phyloP scores from a whole-genome alignment of 2,329 filamentous ascomycete species.

The Nigrospora oryzae region DNA sequence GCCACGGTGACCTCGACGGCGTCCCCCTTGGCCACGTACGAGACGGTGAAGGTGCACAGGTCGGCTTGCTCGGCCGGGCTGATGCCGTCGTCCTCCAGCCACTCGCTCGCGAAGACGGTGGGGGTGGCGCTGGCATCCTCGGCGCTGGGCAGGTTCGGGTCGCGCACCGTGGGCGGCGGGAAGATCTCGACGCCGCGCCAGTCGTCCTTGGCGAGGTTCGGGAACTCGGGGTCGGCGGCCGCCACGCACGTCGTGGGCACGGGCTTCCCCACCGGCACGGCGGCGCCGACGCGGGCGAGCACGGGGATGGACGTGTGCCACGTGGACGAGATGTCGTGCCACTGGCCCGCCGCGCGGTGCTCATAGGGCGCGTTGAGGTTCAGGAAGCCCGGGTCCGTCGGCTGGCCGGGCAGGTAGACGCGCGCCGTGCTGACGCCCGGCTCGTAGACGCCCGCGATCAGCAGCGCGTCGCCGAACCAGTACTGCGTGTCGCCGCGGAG shows the following conservation, averaged over 20 bases:
- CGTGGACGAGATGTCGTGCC: conserved; percentile 29
- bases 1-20: conserved; percentile 11
- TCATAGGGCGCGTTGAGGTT: conserved; percentile 56
- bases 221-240: conserved; percentile 26
- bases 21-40: conserved; percentile 10
- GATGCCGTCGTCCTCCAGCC: conserved; percentile 23
- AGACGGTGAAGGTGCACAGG: conserved; percentile 10
- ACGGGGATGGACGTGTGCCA: conserved; percentile 33
- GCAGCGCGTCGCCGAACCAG: conserved; percentile 60
- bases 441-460: conserved; percentile 61
- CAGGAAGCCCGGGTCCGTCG: conserved; percentile 46
- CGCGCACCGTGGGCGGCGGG: conserved; percentile 17
- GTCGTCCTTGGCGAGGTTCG: conserved; percentile 29
- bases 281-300: conserved; percentile 27
- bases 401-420: conserved; percentile 51
- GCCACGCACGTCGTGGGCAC: conserved; percentile 24
- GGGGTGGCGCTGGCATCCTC: background rate
- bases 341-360: conserved; percentile 36
- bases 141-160: conserved; percentile 6
- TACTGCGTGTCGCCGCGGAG: conserved; percentile 62
- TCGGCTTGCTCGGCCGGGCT: conserved; percentile 15
- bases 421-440: conserved; percentile 42
- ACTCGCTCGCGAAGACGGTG: conserved; percentile 12
- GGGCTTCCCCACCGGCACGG: conserved; percentile 27
- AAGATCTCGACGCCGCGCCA: conserved; percentile 34